Conservation (phyloP, 2,329 filamentous ascomycete species). For the Aspergillus pseudoviridinutans region DNA sequence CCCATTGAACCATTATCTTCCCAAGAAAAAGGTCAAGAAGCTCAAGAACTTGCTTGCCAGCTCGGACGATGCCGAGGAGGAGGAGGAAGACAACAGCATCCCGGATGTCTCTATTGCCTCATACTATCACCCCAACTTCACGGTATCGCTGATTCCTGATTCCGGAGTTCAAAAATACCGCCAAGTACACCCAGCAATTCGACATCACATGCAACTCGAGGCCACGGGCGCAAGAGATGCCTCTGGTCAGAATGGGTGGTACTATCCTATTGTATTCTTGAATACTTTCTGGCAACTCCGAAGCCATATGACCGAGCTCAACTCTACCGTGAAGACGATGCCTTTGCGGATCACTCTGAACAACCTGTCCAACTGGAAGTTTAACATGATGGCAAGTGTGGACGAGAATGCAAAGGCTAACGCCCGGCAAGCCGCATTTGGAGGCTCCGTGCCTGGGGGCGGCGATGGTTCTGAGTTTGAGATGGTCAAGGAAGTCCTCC, state of each 20-base stretch:
- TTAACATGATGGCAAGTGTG: slow-evolving; percentile 75
- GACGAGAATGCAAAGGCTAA: slow-evolving; percentile 85
- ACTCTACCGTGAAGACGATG: slow-evolving; percentile 78
- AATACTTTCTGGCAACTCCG: slow-evolving; percentile 98
- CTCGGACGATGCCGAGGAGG: slow-evolving; percentile 46
- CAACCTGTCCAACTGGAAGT: slow-evolving; percentile 85
- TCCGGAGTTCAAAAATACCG: slow-evolving; percentile 66
- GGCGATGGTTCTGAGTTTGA: slow-evolving; percentile 93
- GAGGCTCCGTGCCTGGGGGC: slow-evolving; percentile 66
- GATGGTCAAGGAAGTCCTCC: slow-evolving; percentile 91
- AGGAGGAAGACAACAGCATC: slow-evolving; percentile 52
- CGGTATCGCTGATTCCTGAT: slow-evolving; percentile 79
- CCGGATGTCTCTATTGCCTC: slow-evolving; percentile 69
- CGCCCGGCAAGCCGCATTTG: slow-evolving; percentile 71
- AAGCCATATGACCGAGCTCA: slow-evolving; percentile 85
- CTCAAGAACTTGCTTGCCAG: slow-evolving; percentile 73
- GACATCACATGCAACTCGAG: slow-evolving; percentile 77
- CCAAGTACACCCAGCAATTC: slow-evolving; percentile 66
- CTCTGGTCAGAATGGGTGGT: slow-evolving; percentile 87
- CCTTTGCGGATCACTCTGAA: slow-evolving; percentile 80
- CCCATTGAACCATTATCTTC: slow-evolving; percentile 82
- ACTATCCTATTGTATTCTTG: slow-evolving; percentile 82
- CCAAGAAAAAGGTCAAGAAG: slow-evolving; percentile 86
- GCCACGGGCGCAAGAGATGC: slow-evolving; percentile 75
- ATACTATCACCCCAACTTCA: slow-evolving; percentile 95